Base-by-base conservation (phyloP, 139 green algal species). In the Volvox reticuliferus region DNA sequence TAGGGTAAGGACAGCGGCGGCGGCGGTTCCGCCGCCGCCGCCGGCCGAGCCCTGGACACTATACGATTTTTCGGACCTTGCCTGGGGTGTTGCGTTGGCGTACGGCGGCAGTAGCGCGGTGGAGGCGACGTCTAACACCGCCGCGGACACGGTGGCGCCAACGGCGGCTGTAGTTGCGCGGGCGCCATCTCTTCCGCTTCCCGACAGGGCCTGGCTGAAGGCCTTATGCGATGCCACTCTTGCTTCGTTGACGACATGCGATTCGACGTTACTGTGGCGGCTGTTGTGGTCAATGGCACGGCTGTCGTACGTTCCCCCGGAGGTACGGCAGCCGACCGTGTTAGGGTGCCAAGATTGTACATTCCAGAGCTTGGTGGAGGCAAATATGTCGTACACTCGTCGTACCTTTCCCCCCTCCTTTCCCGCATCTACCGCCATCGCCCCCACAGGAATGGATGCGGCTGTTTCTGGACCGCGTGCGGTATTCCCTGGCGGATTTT, bases 221-320 rank as follows among this genome's bases (percentile, higher is more conserved):
- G 65, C 82, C 55, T 36, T 88, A 24, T 55, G 50, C 14, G 65
- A 79, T 36, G 82, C 35, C 65, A 88, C 32, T 36, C 17, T 12
- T 14, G 35, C 35, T 12, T 22, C 24, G 21, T 26, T 79, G 35
- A 36, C 63, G 5, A 36, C 28, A 9, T 33, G 22, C 17, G 65
- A 26, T 9, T 86, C 91, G 35, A 55, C 28, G 30, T 79, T 89
- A 73, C 61, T 93, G 86, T 93, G 91, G 86, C 76, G 87, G 33
- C 71, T 93, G 61, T 21, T 91, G 62, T 93, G 91, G 91, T 86
- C 80, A 32, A 69, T 93, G 28, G 79, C 91, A 22, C 35, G 82
- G 16, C 19, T 91, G 71, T 67, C 61, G 32, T 63, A 91, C 62
- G 30, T 83, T 19, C 91, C 91, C 1, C 71, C 69, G 13, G n/a